A percentile compares a stretch with the other conserved stretches of the same genome.
These are phyloP conservation scores for Hypoxylon sp. DNA, from an alignment of 2,329 filamentous ascomycete species.

Conservation along the genomic window DNA sequence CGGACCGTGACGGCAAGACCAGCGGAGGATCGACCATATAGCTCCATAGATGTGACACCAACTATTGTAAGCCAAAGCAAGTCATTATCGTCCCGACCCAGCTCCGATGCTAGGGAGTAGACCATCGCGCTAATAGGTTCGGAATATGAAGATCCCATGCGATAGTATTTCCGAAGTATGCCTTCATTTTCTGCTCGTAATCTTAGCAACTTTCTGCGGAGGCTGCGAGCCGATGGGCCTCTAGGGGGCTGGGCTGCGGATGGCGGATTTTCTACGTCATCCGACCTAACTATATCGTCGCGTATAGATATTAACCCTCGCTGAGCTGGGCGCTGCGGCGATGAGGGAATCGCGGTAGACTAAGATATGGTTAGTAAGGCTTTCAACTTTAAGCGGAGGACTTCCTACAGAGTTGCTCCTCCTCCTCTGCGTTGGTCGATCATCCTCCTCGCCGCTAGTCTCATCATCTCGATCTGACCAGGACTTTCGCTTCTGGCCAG, in stretches of 20 bases:
- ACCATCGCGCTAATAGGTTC: constrained; percentile 95
- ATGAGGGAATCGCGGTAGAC: constrained; percentile 77
- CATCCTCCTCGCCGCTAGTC: constrained; percentile 79
- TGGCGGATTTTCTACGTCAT: constrained; percentile 67
- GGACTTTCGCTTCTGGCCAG: constrained; percentile 83
- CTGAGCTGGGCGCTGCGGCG: constrained; percentile 72
- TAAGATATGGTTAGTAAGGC: constrained; percentile 57
- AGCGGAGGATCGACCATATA: constrained; percentile 88
- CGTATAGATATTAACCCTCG: constrained; percentile 72
- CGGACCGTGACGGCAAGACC: constrained; percentile 77
- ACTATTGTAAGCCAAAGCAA: constrained; percentile 95
- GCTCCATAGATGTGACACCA: constrained; percentile 92
- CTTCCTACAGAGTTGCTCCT: constrained; percentile 86
- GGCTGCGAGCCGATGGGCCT: constrained; percentile 77
- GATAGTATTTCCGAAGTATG: constrained; percentile 86
- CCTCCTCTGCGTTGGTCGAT: constrained; percentile 82
- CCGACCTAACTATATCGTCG: constrained; percentile 64
- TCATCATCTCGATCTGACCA: constrained; percentile 80
- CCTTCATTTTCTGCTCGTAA: constrained; percentile 83
- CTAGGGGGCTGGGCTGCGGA: constrained; percentile 72
- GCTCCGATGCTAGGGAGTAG: constrained; percentile 93
- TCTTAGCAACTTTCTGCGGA: constrained; percentile 81
- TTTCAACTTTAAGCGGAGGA: constrained; percentile 47
- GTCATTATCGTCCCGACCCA: constrained; percentile 97
- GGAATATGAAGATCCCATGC: constrained; percentile 88